phyloP scores from a whole-genome alignment of 495 filamentous ascomycete species.

The Penicillium salamii region DNA sequence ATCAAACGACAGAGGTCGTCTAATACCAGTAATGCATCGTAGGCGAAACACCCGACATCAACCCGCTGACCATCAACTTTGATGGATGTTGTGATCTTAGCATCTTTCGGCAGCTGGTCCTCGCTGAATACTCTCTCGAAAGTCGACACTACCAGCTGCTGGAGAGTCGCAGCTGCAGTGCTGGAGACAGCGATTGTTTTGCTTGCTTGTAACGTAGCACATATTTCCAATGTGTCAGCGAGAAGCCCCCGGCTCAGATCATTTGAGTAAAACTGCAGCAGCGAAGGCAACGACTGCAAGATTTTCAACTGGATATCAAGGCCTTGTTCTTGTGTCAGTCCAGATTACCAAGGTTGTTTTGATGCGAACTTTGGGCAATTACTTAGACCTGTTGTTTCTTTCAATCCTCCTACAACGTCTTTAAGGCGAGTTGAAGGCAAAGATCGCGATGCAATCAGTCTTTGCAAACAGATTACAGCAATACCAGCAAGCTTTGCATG shows the following conservation, averaged over 20 bases:
- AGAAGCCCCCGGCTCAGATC: constrained; percentile 79
- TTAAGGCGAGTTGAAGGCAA: constrained; percentile 70
- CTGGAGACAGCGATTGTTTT: constrained; percentile 92
- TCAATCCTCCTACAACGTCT: constrained; percentile 82
- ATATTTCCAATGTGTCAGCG: constrained; percentile 79
- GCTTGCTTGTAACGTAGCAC: constrained; percentile 81
- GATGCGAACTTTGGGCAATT: constrained; percentile 9
- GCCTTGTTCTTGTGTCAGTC: constrained; percentile 51
- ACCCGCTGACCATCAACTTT: constrained; percentile 57
- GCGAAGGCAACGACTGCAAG: constrained; percentile 84
- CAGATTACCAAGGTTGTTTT: background rate
- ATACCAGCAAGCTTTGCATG: constrained; percentile 87
- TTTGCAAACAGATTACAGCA: constrained; percentile 81
- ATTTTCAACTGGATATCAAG: constrained; percentile 96
- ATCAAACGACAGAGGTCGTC: constrained; percentile 86
- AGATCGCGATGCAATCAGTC: constrained; percentile 76
- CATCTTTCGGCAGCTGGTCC: constrained; percentile 61
- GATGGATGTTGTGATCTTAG: constrained; percentile 31
- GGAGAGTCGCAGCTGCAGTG: constrained; percentile 89
- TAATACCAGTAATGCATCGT: constrained; percentile 85
- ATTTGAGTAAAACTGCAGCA: constrained; percentile 85
- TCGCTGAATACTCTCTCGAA: constrained; percentile 88
- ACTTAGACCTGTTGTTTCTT: constrained; percentile 72
- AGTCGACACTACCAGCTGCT: constrained; percentile 86
- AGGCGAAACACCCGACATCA: constrained; percentile 67